Conservation (phyloP, 352 stramenopile genomes). For the Phytopythium montanum region DNA sequence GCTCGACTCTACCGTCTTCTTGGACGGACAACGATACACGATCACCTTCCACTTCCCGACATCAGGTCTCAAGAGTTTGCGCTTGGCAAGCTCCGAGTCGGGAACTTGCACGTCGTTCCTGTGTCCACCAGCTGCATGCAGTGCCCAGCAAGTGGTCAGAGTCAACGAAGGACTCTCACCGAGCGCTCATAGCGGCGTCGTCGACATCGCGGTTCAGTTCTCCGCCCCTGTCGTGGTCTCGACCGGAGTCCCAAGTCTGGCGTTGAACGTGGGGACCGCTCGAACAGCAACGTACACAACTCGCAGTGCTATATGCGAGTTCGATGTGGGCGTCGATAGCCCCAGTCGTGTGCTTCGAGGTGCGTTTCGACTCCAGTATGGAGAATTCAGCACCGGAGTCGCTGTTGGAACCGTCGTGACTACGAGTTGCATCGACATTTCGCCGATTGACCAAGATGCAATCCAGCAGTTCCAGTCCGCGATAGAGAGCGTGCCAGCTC, state of each 20-base stretch:
- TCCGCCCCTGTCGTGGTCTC: constrained; percentile 41
- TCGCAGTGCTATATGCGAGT: constrained; percentile 41
- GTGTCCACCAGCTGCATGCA: constrained; percentile 31
- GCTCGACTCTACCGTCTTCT: constrained; percentile 35
- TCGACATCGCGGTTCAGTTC: constrained; percentile 49
- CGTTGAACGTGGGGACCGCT: constrained; percentile 33
- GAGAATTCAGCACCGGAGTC: constrained; percentile 34
- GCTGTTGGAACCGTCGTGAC: constrained; percentile 21
- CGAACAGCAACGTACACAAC: constrained; percentile 35
- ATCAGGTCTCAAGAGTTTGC: constrained; percentile 28
- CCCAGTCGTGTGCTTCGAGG: constrained; percentile 39
- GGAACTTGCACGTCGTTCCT: constrained; percentile 27
- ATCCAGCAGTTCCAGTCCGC: constrained; percentile 39
- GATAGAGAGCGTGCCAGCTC: constrained; percentile 29
- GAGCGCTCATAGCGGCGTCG: constrained; percentile 31
- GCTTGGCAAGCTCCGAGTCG: constrained; percentile 14
- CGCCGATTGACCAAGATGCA: constrained; percentile 30
- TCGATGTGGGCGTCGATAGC: constrained; percentile 54
- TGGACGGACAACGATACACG: constrained; percentile 42
- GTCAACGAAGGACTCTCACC: constrained; percentile 45
- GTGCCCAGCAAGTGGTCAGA: constrained; percentile 23
- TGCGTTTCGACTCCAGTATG: constrained; percentile 55
- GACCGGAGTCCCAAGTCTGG: constrained; percentile 27
- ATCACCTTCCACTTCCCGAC: constrained; percentile 54
- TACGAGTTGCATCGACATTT: constrained; percentile 52